Conservation (phyloP, 805 yeast genomes). For the Monosporozyma unispora region DNA sequence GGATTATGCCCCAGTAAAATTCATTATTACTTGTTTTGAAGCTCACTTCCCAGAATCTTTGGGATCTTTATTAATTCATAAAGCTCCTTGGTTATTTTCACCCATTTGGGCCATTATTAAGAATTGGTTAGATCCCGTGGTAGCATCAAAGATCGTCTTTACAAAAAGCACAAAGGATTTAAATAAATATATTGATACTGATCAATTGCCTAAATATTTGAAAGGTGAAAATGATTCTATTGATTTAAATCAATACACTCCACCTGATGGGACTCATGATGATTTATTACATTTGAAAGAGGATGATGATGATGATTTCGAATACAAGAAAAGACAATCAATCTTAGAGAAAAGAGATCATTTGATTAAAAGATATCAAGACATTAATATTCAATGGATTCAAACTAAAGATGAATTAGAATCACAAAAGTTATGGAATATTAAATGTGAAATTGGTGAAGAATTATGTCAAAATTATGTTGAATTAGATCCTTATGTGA, state of each 20-base stretch:
- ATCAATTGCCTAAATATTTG: constrained; percentile 55
- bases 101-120: constrained; percentile 91
- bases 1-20: constrained; percentile 88
- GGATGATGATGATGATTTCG: constrained; percentile 36
- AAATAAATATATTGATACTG: constrained; percentile 46
- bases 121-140: constrained; percentile 94
- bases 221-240: constrained; percentile 60
- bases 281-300: constrained; percentile 31
- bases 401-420: constrained; percentile 37
- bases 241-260: constrained; percentile 47
- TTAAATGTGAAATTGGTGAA: constrained; percentile 44
- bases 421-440: constrained; percentile 40
- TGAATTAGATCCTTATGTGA: constrained; percentile 67
- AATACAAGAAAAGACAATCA: background rate
- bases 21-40: constrained; percentile 80
- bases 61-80: constrained; percentile 76
- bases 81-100: constrained; percentile 94
- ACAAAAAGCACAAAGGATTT: constrained; percentile 65
- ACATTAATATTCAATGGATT: constrained; percentile 71
- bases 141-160: constrained; percentile 81
- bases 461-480: constrained; percentile 56
- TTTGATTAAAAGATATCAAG: constrained; percentile 45
- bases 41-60: constrained; percentile 94
- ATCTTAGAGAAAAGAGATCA: constrained; percentile 46
- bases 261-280: constrained; percentile 56